Conservation (phyloP, 202 grass and related monocot genomes). For the Musa balbisiana region DNA sequence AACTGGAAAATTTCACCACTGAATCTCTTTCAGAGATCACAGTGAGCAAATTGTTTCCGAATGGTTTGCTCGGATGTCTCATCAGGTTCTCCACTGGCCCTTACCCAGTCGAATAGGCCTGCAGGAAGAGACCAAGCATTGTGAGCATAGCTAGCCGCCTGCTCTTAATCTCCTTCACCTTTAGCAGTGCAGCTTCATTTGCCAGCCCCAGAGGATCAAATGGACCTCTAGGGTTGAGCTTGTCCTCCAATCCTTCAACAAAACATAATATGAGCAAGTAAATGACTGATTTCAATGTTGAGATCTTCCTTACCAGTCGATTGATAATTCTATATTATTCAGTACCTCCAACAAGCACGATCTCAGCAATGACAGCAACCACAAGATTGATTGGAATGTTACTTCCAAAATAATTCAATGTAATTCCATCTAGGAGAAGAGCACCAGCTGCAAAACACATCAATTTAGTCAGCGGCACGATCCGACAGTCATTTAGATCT, state of each 20-base stretch:
- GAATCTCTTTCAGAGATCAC: too few species aligned
- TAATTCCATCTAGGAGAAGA: slow-evolving; percentile 92
- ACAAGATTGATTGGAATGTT: slow-evolving; percentile 94
- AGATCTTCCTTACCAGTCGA: slow-evolving; percentile 37
- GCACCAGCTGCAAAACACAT: slow-evolving; percentile 49
- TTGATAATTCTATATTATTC: slow-evolving; percentile 99
- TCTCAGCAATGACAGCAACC: slow-evolving; percentile 58
- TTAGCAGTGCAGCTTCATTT: slow-evolving; percentile 73
- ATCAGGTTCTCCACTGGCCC: slow-evolving; percentile 85
- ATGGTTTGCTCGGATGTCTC: slow-evolving; percentile 87
- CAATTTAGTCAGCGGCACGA: too few species aligned
- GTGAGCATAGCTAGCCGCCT: slow-evolving; percentile 86
- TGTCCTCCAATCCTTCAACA: slow-evolving; percentile 64
- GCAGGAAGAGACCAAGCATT: slow-evolving; percentile 94
- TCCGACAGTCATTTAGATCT: neutral
- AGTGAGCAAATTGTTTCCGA: slow-evolving; percentile 98
- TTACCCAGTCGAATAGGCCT: slow-evolving; percentile 91
- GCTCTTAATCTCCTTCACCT: slow-evolving; percentile 99
- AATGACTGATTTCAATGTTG: neutral
- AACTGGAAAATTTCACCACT: slow-evolving; percentile 37
- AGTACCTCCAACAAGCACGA: slow-evolving; percentile 77
- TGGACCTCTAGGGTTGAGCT: slow-evolving; percentile 77
- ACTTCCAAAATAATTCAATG: slow-evolving; percentile 90
- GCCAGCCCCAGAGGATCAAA: slow-evolving; percentile 80
- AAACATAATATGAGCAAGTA: too few species aligned